Evolutionary conservation across 306 rosid genomes (phyloP).

Genomic region (Ormosia semicastrata): DNA sequence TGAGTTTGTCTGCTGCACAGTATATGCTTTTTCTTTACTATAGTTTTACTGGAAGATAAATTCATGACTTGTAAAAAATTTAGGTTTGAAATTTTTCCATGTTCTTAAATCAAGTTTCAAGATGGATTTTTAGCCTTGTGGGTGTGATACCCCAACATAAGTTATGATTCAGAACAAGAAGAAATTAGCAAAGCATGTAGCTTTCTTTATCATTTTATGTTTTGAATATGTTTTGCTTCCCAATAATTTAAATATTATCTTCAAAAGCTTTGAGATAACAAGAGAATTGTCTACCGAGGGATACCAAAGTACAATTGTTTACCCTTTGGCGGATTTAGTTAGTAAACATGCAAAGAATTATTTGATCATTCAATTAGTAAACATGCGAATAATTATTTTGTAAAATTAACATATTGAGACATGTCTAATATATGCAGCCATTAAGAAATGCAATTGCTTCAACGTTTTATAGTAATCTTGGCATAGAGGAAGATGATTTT

Average conservation of each 20-base stretch:
- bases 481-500: constrained; percentile 38
- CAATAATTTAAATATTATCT: background rate
- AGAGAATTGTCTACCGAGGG: background rate
- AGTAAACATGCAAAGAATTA: background rate
- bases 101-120: too few relatives aligned
- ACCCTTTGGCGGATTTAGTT: background rate
- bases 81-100: too few relatives aligned
- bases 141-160: background rate
- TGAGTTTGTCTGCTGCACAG: too few relatives aligned
- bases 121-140: too few relatives aligned
- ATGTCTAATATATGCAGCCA: constrained; percentile 25
- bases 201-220: background rate
- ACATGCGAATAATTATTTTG: background rate
- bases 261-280: background rate
- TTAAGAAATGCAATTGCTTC: constrained; percentile 39
- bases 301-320: background rate
- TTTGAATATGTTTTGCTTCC: background rate
- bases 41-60: background rate
- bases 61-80: background rate
- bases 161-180: background rate
- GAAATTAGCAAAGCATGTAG: background rate
- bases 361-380: too few relatives aligned
- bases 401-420: background rate
- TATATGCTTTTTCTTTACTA: background rate
- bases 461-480: constrained; percentile 31